Conservation (phyloP, 1,284 basidiomycete genomes). For the Sutorius eximius region DNA sequence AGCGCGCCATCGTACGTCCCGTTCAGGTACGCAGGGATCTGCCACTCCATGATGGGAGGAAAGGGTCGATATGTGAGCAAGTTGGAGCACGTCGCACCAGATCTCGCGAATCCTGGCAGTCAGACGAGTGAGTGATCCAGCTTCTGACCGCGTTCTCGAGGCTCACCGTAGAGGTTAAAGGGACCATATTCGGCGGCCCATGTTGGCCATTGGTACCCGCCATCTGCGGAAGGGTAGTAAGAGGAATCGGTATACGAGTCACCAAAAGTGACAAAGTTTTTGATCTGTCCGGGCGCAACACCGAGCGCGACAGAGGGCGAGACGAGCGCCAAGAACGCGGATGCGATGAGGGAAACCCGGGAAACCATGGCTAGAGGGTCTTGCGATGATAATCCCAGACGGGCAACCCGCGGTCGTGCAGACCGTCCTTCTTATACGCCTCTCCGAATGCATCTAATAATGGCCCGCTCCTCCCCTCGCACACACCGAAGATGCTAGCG, state of each 20-base stretch:
- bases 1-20: slow-evolving; percentile 27
- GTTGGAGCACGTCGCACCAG: slow-evolving; percentile 48
- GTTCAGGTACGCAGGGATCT: slow-evolving; percentile 39
- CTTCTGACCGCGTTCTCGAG: no score
- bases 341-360: slow-evolving; percentile 1
- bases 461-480: neutral
- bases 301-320: slow-evolving; percentile 10
- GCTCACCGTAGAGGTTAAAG: slow-evolving; percentile 38
- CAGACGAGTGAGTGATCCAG: neutral
- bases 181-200: slow-evolving; percentile 42
- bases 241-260: slow-evolving; percentile 48
- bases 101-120: slow-evolving; percentile 36
- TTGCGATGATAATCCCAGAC: neutral
- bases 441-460: neutral
- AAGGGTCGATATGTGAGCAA: slow-evolving; percentile 39
- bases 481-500: neutral
- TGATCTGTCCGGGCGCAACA: slow-evolving; percentile 38
- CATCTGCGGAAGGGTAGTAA: slow-evolving; percentile 34
- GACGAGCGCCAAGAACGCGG: slow-evolving; percentile 14
- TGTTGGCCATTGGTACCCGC: slow-evolving; percentile 44
- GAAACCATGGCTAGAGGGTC: slow-evolving; percentile 8
- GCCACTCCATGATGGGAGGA: slow-evolving; percentile 39
- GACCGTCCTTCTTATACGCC: neutral
- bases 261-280: slow-evolving; percentile 46
- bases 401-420: neutral